phyloP scores from a whole-genome alignment of 768 basidiomycete genomes.

The Lentinula boryana region DNA sequence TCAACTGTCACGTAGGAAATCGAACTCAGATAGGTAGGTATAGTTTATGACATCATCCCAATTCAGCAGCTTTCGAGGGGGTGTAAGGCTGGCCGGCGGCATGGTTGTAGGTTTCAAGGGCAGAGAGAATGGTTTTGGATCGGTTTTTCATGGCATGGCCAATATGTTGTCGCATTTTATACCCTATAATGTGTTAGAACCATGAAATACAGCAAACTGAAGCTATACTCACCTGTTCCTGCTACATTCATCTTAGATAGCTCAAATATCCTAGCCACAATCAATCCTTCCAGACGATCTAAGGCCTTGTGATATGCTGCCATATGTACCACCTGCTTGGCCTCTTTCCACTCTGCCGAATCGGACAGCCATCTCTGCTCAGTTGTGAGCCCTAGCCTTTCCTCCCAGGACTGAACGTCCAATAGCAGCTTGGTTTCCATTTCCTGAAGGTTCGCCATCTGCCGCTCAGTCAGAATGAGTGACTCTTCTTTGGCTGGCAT shows the following conservation, averaged over 20 bases:
- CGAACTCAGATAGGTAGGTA: constrained; percentile 14
- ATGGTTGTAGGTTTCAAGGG: constrained; percentile 19
- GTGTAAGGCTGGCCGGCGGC: constrained; percentile 19
- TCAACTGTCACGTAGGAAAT: constrained; percentile 17
- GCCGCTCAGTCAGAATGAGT: too few species aligned
- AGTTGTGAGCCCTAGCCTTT: too few species aligned
- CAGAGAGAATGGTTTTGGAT: constrained; percentile 17
- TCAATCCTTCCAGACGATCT: constrained; percentile 11
- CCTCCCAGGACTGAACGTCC: too few species aligned
- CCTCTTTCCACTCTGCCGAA: background rate
- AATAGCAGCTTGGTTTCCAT: too few species aligned
- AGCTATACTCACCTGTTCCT: constrained; percentile 23
- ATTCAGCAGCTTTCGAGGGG: constrained; percentile 11
- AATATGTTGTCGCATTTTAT: constrained; percentile 22
- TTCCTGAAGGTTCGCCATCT: too few species aligned
- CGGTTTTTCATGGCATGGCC: constrained; percentile 14
- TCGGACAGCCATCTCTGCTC: too few species aligned
- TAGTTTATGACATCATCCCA: constrained; percentile 17
- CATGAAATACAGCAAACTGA: too few species aligned
- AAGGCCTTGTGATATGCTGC: constrained; percentile 9
- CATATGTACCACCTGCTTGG: background rate
- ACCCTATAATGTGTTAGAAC: too few species aligned
- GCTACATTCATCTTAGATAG: constrained; percentile 13
- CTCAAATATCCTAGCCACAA: constrained; percentile 15
- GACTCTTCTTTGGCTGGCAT: too few species aligned